Evolutionary conservation across 1,139 yeast genomes (phyloP).

Genomic region (Saccharomyces hybrid): DNA sequence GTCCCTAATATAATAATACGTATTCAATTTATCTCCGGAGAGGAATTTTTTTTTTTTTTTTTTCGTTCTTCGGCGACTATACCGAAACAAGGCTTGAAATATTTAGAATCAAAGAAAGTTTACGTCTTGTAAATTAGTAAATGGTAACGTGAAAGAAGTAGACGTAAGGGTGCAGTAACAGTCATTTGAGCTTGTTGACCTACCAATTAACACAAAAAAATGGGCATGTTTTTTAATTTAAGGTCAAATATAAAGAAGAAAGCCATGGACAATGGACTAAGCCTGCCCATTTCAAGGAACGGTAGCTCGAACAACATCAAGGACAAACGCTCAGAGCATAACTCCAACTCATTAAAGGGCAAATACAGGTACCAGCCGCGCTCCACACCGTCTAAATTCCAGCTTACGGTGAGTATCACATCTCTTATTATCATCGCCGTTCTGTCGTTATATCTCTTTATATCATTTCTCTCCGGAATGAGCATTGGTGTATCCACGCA

Average conservation of each 20-base stretch:
- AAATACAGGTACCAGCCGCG: not conserved
- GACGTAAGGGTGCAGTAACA: not conserved
- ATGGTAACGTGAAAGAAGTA: not conserved
- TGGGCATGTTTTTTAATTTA: not conserved
- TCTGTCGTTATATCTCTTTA: not conserved
- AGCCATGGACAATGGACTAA: not conserved
- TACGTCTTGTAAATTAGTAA: not conserved
- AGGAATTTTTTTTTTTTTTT: not conserved
- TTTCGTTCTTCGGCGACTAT: not conserved
- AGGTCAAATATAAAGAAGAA: not conserved
- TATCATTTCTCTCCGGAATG: not conserved
- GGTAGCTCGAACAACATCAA: not conserved
- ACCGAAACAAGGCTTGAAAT: not conserved
- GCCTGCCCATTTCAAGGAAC: conserved; percentile 1
- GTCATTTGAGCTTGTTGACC: not conserved
- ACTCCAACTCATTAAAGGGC: not conserved
- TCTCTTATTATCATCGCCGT: not conserved
- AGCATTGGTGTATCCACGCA: not conserved
- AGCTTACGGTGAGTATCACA: not conserved
- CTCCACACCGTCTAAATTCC: not conserved
- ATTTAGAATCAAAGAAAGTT: not conserved
- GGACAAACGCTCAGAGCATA: not conserved
- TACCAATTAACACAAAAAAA: not conserved
- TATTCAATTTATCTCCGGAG: not conserved
- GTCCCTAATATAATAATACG: not conserved